A percentile compares a stretch with the other conserved stretches of the same genome.
phyloP scores from a whole-genome alignment of 495 filamentous ascomycete genomes.

The Podospora pseudoanserina region DNA sequence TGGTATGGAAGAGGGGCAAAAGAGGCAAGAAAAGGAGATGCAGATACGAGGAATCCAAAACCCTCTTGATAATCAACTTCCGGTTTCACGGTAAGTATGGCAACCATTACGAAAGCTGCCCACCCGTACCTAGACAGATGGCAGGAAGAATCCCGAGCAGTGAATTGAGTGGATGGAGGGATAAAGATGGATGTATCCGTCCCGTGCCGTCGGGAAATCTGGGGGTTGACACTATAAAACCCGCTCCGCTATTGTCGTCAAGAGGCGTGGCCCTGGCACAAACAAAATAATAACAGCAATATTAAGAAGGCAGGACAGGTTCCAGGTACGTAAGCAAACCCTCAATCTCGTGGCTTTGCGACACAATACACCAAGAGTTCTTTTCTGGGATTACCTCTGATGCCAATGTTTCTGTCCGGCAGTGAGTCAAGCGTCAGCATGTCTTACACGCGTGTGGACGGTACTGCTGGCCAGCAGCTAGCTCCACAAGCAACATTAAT shows the following conservation, averaged over 20 bases:
- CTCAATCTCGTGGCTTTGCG: neutral
- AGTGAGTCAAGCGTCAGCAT: neutral
- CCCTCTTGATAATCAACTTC: neutral
- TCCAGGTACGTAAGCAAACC: neutral
- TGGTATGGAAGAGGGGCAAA: neutral
- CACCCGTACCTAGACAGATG: neutral
- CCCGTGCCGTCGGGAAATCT: conserved; percentile 8
- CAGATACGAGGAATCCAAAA: conserved; percentile 1
- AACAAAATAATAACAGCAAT: neutral
- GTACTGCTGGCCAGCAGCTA: neutral
- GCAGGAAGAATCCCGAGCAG: neutral
- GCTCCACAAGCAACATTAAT: neutral
- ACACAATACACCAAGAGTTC: neutral
- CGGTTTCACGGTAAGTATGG: neutral
- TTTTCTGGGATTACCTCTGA: neutral
- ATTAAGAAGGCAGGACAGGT: neutral
- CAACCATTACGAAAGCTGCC: neutral
- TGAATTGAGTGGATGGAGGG: neutral
- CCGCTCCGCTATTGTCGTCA: neutral
- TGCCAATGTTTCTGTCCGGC: neutral
- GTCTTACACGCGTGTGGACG: neutral
- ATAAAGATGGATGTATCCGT: conserved; percentile 2
- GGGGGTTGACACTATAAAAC: neutral
- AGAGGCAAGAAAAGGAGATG: neutral
- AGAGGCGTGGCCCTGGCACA: neutral